phyloP scores from a whole-genome alignment of 164 flowering plant genomes.

The Aristolochia fimbriata region DNA sequence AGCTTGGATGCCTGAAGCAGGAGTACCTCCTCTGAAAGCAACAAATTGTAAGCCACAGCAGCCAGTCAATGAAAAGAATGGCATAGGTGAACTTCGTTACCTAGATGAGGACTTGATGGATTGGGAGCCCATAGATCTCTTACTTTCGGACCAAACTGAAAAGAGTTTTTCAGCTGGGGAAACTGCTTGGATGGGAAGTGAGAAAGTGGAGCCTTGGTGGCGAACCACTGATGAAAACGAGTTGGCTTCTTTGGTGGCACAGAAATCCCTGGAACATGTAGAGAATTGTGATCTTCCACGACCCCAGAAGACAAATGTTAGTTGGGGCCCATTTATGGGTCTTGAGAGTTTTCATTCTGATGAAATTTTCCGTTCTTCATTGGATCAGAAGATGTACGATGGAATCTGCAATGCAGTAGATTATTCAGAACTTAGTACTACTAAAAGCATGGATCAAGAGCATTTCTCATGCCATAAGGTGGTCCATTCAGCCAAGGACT shows the following conservation, averaged over 20 bases:
- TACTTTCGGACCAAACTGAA: slow-evolving; percentile 11
- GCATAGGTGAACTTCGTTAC: slow-evolving; percentile 14
- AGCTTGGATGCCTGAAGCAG: slow-evolving; percentile 13
- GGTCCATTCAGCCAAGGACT: slow-evolving; percentile 12
- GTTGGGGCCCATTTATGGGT: slow-evolving; percentile 15
- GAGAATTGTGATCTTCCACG: slow-evolving; percentile 51
- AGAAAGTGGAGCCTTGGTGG: slow-evolving; percentile 47
- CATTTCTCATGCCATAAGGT: slow-evolving; percentile 12
- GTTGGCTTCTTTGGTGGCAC: slow-evolving; percentile 41
- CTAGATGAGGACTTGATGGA: slow-evolving; percentile 17
- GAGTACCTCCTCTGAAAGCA: slow-evolving; percentile 21
- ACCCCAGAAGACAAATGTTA: slow-evolving; percentile 21
- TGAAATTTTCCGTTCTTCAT: slow-evolving; percentile 11
- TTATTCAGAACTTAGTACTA: slow-evolving; percentile 10
- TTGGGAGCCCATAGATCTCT: slow-evolving; percentile 16
- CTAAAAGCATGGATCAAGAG: slow-evolving; percentile 11
- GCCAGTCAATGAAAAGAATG: slow-evolving; percentile 14
- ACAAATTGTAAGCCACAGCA: slow-evolving; percentile 2
- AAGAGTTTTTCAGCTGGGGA: slow-evolving; percentile 23
- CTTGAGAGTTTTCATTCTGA: slow-evolving; percentile 17
- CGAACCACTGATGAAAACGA: slow-evolving; percentile 36
- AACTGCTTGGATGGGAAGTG: slow-evolving; percentile 26
- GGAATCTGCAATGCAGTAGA: slow-evolving; percentile 5
- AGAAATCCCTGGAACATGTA: slow-evolving; percentile 28
- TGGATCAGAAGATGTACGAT: slow-evolving; percentile 14